Evolutionary conservation across 257 asterid genomes (phyloP).

Genomic region (Solanum bukasovii): DNA sequence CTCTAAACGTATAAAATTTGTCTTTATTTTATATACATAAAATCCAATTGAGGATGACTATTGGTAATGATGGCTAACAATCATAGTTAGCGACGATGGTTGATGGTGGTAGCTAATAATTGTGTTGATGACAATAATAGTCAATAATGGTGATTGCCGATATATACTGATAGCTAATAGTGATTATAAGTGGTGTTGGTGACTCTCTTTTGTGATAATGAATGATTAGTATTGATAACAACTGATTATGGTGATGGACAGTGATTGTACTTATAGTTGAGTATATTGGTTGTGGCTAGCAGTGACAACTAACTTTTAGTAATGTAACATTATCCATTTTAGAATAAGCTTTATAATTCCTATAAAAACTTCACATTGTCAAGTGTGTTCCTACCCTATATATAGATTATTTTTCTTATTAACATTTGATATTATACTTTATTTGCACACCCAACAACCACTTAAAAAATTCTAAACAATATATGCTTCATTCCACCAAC

Average conservation of each 20-base stretch:
- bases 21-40: not conserved
- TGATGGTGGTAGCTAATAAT: not conserved
- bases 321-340: not conserved
- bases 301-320: not conserved
- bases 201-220: not conserved
- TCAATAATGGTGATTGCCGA: not conserved
- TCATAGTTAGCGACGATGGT: not conserved
- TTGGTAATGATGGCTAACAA: not conserved
- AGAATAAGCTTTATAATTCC: not conserved
- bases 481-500: not conserved
- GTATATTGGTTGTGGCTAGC: not conserved
- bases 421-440: not conserved
- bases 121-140: not conserved
- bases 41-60: not conserved
- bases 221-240: too few relatives aligned
- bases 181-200: not conserved
- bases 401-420: not conserved
- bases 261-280: not conserved
- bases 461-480: not conserved
- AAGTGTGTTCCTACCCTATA: not conserved
- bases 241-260: not conserved
- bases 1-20: not conserved
- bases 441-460: not conserved
- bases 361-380: not conserved
- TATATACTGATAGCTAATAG: not conserved